Base-by-base conservation (phyloP, 2,329 filamentous ascomycete species). In the Paecilomyces sp. region DNA sequence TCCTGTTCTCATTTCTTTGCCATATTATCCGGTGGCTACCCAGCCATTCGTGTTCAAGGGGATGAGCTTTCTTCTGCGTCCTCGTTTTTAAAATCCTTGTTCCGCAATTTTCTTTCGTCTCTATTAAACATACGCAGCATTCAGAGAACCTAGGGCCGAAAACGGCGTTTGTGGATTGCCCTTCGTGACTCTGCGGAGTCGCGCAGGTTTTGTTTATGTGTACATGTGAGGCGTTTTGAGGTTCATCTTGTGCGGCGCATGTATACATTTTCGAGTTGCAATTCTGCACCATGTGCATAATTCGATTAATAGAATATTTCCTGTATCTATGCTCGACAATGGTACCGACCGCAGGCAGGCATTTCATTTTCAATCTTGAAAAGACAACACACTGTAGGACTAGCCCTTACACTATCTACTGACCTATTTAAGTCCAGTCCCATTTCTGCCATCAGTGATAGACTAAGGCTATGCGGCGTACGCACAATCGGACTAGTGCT, bases 101-200 rank as follows among this genome's bases (percentile, higher is more conserved):
- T 9, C 18, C 18, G 18, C 41, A 18, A 47, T 47, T 47, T n/a
- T 53, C 28, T 53, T 53, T 53, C 9, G 18, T 53, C 51, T 53
- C 24, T 13, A 24, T 53, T 12, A 1, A 30, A n/a, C n/a, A 53
- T 22, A 53, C 51, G 50, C 13, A 53, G 51, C 51, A 53, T 53
- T 30, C 22, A 15, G 41, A 47, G n/a, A n/a, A 47, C 18, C 18
- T 9, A 11, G 51, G 24, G 22, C 25, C 13, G 61, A 59, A 31
- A 55, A 60, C 58, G 65, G 64, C 64, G 64, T 66, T 53, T 53
- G 3, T 28, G 22, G 51, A 28, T 53, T 53, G 9, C 51, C 51
- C 18, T 15, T 30, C 24, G 24, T 13, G 22, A n/a, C n/a, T 47
- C 41, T 12, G 5, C 3, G 22, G 22, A 24, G 51, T 30, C n/a